Base-by-base conservation (phyloP, 2,329 filamentous ascomycete species). In the Cladosporium sp. region DNA sequence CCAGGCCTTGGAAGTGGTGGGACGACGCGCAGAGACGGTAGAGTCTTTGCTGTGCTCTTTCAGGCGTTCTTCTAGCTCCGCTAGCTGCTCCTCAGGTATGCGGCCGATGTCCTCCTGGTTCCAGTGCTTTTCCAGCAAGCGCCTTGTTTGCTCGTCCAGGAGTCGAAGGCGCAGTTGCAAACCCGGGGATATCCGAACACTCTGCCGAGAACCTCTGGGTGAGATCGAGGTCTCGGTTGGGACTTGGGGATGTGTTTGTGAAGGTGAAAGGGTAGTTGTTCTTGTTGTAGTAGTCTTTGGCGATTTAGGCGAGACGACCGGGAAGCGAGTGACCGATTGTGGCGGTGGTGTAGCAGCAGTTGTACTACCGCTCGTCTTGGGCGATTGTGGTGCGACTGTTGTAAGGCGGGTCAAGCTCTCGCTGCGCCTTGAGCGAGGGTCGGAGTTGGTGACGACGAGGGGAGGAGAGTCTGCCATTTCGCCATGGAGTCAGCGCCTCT, bases 11-110 rank as follows among this genome's bases (percentile, higher is more conserved):
- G 19, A 14, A 9, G 30, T 30, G 12, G 30, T 8, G 36, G 51
- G 51, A 6, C 17, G 38, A 20, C 22, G 22, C 40, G 39, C 30
- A 7, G 17, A 14, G 82, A 72, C 86, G 81, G 19, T 38, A 11
- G n/a, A 20, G 49, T 38, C 63, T 59, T 20, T 42, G 15, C 19
- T 25, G 9, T 55, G 51, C 17, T 45, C 22, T 38, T 49, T 36
- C 60, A 84, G 83, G 65, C 84, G 78, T 40, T 56, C 19, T 75
- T 92, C 88, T 67, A 91, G 82, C 68, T 85, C 80, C 65, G 84
- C 82, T 59, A 91, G 80, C 67, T 90, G 87, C 64, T 86, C 80
- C 73, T 90, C 85, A 66, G 88, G 81, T 57, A 91, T 84, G 61
- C 88, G 85, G 64, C 88, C 88, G 67, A 90, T 80, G 68, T 76